Evolutionary conservation across 768 basidiomycete genomes (phyloP).

Genomic region (Mrakia blollopis): DNA sequence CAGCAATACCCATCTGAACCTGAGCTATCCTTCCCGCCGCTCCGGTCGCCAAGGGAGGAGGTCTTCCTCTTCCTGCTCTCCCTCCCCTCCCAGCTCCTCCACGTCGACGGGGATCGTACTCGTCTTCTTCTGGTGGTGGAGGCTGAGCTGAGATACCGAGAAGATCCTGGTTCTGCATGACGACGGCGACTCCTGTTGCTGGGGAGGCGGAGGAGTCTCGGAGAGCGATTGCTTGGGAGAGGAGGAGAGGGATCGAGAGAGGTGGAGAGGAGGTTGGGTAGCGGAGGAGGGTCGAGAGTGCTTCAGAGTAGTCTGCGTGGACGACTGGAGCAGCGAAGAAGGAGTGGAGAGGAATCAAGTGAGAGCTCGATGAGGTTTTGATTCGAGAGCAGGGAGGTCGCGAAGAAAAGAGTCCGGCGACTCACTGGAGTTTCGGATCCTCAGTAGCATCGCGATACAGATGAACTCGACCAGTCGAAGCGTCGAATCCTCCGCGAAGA

Average conservation of each 20-base stretch:
- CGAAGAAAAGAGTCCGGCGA: slow-evolving; percentile 28
- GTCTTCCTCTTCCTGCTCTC: slow-evolving; percentile 65
- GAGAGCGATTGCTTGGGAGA: slow-evolving; percentile 70
- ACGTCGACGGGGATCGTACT: slow-evolving; percentile 50
- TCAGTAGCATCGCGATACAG: slow-evolving; percentile 89
- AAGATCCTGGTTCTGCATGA: slow-evolving; percentile 74
- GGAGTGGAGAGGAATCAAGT: neutral
- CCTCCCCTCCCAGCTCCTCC: slow-evolving; percentile 60
- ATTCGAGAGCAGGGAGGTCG: neutral
- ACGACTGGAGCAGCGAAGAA: slow-evolving; percentile 55
- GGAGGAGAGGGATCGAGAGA: slow-evolving; percentile 48
- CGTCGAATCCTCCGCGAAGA: slow-evolving; percentile 81
- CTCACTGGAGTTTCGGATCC: slow-evolving; percentile 83
- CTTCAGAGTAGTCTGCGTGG: slow-evolving; percentile 75
- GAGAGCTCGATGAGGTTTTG: no score
- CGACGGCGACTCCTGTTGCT: slow-evolving; percentile 67
- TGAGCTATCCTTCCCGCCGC: slow-evolving; percentile 56
- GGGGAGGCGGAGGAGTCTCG: slow-evolving; percentile 64
- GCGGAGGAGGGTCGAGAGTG: slow-evolving; percentile 76
- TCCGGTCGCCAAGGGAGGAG: slow-evolving; percentile 74
- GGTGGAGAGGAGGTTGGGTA: slow-evolving; percentile 53
- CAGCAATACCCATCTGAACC: slow-evolving; percentile 19
- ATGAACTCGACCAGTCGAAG: slow-evolving; percentile 77
- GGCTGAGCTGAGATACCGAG: slow-evolving; percentile 68
- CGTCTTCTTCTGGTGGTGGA: slow-evolving; percentile 50